Base-by-base conservation (phyloP, 106 monocot genomes). In the Alisma plantagoaquatica region DNA sequence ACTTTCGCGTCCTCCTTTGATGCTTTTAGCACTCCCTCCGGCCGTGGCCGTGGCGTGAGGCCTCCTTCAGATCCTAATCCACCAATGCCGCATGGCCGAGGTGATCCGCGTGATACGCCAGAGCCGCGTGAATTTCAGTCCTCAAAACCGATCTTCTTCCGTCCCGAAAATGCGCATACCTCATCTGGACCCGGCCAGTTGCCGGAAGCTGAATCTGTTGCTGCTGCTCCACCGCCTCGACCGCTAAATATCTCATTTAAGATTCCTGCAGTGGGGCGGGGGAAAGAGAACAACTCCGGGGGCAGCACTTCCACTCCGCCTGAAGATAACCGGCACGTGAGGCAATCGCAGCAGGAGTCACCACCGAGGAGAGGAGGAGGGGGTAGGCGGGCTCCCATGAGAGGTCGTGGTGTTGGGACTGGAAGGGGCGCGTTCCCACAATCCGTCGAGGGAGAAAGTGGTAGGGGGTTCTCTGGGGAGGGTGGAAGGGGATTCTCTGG, bases 291-390 rank as follows among this genome's bases (percentile, higher is more conserved):
- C 12, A 44, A 18, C 22, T 20, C 14, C 32, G 20, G 15, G n/a
- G 10, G 26, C 43, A 17, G 71, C 23, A 43, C 11, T 0, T 3
- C 77, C 11, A 43, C 22, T 8, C 27, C 64, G 28, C 4, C 21
- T 6, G 76, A 83, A 14, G 71, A 68, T 63, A 90, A 90, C 23
- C 72, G 90, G 1, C 90, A 85, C 48, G 54, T 85, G 14, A 68
- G 66, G 9, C 55, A 51, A 33, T 29, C 54, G 4, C 7, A 43
- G 18, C 30, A 27, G 10, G 25, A 8, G 6, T 18, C 19, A 3
- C 10, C 27, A 2, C 50, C 43, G 10, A 60, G 35, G 32, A 46
- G 46, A 68, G 23, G 49, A 8, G 55, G 17, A 2, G 25, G 38
- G 42, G 38, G 2, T 15, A 21, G 43, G n/a, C 27, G 41, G 29